Evolutionary conservation across 129 eudicot genomes (phyloP), one percentile per base, ranked within the genome.

Genomic region (Mikania micrantha): DNA sequence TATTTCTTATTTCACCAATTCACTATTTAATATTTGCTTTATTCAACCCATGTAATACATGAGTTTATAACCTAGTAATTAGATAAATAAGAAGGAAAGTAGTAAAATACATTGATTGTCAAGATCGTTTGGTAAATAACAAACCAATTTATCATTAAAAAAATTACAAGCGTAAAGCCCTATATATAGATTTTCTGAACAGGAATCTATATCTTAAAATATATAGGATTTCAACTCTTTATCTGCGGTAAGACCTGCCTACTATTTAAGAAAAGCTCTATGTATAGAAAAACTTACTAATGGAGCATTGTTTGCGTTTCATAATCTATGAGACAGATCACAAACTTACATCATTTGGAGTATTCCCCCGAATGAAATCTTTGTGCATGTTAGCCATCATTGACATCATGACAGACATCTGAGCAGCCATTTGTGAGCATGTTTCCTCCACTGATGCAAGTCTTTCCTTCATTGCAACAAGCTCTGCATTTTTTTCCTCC

Each of bases 391-490:
- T 64, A 29, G 85, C 67, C 76, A 84, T 84, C 83, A 84, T 74
- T 25, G 70, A 64, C 74, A 80, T 48, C 88, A 84, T 80, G 7
- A 73, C 59, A 34, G 88, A 74, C 88, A 80, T 84, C 69, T 80
- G 88, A 24, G 85, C 35, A 5, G 85, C 88, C 88, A 84, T 84
- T 54, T 70, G 81, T 52, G 85, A 72, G 58, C 88, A 84, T 15
- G 83, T 77, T 80, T 80, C 78, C 73, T 84, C 88, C 79, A 84
- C 66, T 31, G 73, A 59, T 49, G 62, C 34, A 73, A 84, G 77
- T 66, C 70, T 77, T 67, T 80, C 81, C 54, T 80, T 84, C 78
- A 84, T 77, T 73, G 77, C 88, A 59, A 25, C 47, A 64, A 84
- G 77, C 76, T 84, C 85, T 0, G 24, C 59, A 53, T 84, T 77